These are phyloP conservation scores for Boletus rex-veris DNA, from an alignment of 768 basidiomycete genomes.

Conservation along the genomic window DNA sequence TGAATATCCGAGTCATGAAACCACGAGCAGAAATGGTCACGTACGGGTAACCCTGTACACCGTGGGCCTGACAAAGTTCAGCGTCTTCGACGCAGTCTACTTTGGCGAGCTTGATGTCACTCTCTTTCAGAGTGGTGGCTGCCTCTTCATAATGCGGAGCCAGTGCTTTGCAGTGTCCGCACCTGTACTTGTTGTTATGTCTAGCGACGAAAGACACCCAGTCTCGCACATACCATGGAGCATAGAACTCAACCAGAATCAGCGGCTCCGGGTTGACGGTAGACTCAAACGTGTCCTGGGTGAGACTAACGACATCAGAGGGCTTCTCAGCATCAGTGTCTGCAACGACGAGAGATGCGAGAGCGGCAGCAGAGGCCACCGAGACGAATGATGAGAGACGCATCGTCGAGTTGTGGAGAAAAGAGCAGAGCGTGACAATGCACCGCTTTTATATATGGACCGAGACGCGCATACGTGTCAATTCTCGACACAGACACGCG, in stretches of 20 bases:
- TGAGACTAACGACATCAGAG: slow-evolving; percentile 83
- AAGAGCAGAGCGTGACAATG: background rate
- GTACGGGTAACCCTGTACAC: slow-evolving; percentile 92
- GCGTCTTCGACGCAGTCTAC: slow-evolving; percentile 96
- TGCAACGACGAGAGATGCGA: slow-evolving; percentile 53
- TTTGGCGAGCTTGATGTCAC: slow-evolving; percentile 87
- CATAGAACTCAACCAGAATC: slow-evolving; percentile 94
- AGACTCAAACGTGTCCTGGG: slow-evolving; percentile 62
- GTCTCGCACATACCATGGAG: slow-evolving; percentile 60
- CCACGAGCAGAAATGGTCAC: slow-evolving; percentile 27
- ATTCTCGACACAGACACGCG: background rate
- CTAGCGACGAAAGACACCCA: background rate
- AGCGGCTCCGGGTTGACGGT: slow-evolving; percentile 63
- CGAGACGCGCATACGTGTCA: slow-evolving; percentile 32
- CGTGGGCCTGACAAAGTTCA: slow-evolving; percentile 85
- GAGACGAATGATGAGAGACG: slow-evolving; percentile 53
- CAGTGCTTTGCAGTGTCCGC: slow-evolving; percentile 94
- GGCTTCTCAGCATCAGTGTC: slow-evolving; percentile 35
- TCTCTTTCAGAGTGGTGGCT: slow-evolving; percentile 87
- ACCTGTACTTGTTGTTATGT: slow-evolving; percentile 45
- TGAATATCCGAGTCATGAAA: background rate
- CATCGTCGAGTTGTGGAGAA: slow-evolving; percentile 45
- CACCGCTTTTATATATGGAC: slow-evolving; percentile 21
- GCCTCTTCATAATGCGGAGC: slow-evolving; percentile 94
- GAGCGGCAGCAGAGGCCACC: slow-evolving; percentile 49